Evolutionary conservation across 306 rosid species (phyloP), one percentile per base, ranked within the genome.

Genomic region (Mimosa bimucronata): DNA sequence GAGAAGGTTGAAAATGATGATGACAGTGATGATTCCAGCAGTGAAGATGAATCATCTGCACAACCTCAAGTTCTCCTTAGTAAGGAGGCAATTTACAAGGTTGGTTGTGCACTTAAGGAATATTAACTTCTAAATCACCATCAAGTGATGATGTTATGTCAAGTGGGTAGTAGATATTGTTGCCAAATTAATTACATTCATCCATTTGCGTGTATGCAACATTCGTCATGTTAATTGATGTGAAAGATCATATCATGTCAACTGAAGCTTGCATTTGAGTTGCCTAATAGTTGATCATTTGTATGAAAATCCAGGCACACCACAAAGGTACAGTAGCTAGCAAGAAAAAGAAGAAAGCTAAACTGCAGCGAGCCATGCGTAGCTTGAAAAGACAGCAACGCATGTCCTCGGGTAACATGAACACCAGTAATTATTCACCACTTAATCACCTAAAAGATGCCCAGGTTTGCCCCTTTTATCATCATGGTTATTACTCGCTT

Each of bases 281-380:
- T 77, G 72, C 67, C 12, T 19, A 48, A 53, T 72, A 42, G 41
- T 34, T 19, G 44, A 38, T 57, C 64, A 26, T 78, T 64, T 28
- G 34, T 48, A 18, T 74, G 50, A 48, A 69, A 75, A 83, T 79
- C 75, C 80, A 92, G 98, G 98, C 95, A 66, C 90, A 81, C 79
- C 92, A 94, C 79, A 88, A 91, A 89, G 98, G 98, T 75, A 92
- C 98, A 55, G 14, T 80, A 75, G 86, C 97, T 53, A 92, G 97
- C 92, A 94, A 94, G 89, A 94, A 85, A 91, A 91, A 86, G 85
- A 94, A 94, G 90, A 79, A 91, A 83, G 93, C 92, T 65, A 92
- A 94, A 84, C 81, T 92, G 60, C 83, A 94, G 52, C 97, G 97
- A 48, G 97, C 86, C 73, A 77, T 89, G 31, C 94, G 97, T 73